Base-by-base conservation (phyloP, 2,329 filamentous ascomycete species). In the Cytospora chrysosperma region DNA sequence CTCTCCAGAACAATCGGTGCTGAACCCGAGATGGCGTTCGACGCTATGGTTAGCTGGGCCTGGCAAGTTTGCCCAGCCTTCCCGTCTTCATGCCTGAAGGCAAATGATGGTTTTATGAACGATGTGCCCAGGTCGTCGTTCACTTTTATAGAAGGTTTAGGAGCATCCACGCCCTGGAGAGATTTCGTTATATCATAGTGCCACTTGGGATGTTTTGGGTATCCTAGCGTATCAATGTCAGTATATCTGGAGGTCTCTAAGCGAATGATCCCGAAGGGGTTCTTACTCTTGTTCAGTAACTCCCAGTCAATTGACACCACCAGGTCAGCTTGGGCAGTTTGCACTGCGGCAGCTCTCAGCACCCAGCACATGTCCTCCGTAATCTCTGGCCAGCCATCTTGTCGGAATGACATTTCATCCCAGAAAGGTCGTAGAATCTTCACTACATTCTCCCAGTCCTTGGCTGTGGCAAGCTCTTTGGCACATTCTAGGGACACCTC, bases 231-330 rank as follows among this genome's bases (percentile, higher is more conserved):
- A 7, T 43, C 53, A 13, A 50, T 62, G 49, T 34, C n/a, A 47
- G 43, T 47, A 47, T 47, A 4, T 47, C 13, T 47, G n/a, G 10
- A 47, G 9, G 4, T 13, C 8, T 40, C 3, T 4, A 13, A 4
- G 9, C 10, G 3, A 24, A 47, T 12, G n/a, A n/a, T 5, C 24
- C 15, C 32, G n/a, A 10, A 24, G 43, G n/a, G n/a, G 3, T n/a
- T 78, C 84, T 72, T 75, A 87, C 85, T 79, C 52, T 74, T 81
- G 63, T 85, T 80, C 72, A 89, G 77, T 52, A 90, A 76, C 70
- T 89, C 87, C 84, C 88, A 88, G 69, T 88, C 86, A 57, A 88
- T 82, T 30, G 85, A 79, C 40, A 89, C 74, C 10, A 89, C 78
- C 32, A 88, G 75, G 59, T 84, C 82, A 10, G 80, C 81, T 59